Conservation (phyloP, 2,329 filamentous ascomycete genomes). For the Colletotrichum cordylinicola region DNA sequence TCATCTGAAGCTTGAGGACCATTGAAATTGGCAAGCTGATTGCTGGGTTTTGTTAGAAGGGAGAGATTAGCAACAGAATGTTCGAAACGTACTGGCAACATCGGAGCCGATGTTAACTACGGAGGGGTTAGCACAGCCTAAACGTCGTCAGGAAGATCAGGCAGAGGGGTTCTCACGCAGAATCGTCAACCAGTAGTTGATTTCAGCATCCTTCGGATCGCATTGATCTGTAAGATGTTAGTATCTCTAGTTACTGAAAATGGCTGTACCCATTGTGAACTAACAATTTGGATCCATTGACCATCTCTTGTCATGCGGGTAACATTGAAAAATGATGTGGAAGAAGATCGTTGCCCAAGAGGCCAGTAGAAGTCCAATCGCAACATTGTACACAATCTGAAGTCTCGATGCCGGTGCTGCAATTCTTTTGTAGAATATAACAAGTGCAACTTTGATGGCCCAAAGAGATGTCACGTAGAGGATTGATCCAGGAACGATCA, state of each 20-base stretch:
- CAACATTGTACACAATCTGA: conserved; percentile 40
- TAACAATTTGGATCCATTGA: conserved; percentile 31
- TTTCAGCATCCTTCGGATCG: conserved; percentile 11
- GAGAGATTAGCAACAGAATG: neutral
- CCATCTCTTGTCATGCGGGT: conserved; percentile 36
- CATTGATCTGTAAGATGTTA: conserved; percentile 15
- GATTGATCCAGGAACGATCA: conserved; percentile 45
- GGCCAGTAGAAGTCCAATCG: conserved; percentile 32
- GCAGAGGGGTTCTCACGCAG: neutral
- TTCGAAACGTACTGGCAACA: neutral
- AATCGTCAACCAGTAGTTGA: conserved; percentile 24
- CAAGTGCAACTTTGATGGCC: conserved; percentile 45
- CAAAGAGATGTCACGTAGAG: conserved; percentile 45
- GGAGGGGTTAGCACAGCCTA: neutral
- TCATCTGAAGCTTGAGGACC: conserved; percentile 39
- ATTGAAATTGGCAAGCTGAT: conserved; percentile 39
- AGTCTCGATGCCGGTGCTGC: conserved; percentile 38
- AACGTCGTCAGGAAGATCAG: neutral
- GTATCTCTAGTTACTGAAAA: neutral
- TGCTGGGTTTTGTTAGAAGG: conserved; percentile 21
- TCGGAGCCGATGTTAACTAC: neutral
- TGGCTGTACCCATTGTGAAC: neutral
- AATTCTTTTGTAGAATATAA: conserved; percentile 46
- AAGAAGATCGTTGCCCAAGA: conserved; percentile 41
- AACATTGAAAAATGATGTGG: conserved; percentile 44